phyloP scores from a whole-genome alignment of 306 rosid genomes.

The Quercus dentata region DNA sequence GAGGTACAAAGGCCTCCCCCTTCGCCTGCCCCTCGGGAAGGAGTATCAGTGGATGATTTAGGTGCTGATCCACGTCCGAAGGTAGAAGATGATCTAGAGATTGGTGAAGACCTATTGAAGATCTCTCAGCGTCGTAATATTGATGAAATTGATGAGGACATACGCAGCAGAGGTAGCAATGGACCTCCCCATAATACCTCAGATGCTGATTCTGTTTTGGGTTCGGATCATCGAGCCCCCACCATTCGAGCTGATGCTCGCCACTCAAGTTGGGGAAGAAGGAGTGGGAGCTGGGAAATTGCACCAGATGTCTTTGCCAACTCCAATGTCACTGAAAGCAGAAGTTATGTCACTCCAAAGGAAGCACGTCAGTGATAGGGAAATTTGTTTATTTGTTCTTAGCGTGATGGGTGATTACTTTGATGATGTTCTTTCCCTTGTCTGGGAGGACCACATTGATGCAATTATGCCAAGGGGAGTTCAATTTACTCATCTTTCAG shows the following conservation, averaged over 20 bases:
- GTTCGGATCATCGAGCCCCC: constrained; percentile 74
- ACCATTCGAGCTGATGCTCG: constrained; percentile 71
- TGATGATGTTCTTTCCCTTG: constrained; percentile 29
- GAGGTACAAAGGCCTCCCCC: constrained; percentile 55
- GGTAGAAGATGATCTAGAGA: constrained; percentile 86
- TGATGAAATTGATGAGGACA: constrained; percentile 72
- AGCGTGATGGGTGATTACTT: constrained; percentile 26
- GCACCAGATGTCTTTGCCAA: constrained; percentile 59
- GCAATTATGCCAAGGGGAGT: constrained; percentile 32
- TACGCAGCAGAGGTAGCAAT: constrained; percentile 65
- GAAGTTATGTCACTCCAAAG: constrained; percentile 51
- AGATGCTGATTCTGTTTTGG: constrained; percentile 65
- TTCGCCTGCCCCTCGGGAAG: constrained; percentile 30
- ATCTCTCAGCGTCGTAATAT: constrained; percentile 87
- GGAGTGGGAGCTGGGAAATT: constrained; percentile 81
- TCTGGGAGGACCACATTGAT: constrained; percentile 20
- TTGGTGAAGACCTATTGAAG: constrained; percentile 86
- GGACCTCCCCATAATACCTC: constrained; percentile 51
- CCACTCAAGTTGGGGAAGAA: constrained; percentile 81
- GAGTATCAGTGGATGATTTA: constrained; percentile 46
- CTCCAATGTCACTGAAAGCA: constrained; percentile 66
- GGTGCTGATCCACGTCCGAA: constrained; percentile 72
- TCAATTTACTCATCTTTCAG: constrained; percentile 25
- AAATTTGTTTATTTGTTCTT: constrained; percentile 28
- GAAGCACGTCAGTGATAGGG: constrained; percentile 48